These are phyloP conservation scores for Jimgerdemannia lactiflua DNA, from an alignment of 192 early-diverging fungal genomes.

Conservation along the genomic window DNA sequence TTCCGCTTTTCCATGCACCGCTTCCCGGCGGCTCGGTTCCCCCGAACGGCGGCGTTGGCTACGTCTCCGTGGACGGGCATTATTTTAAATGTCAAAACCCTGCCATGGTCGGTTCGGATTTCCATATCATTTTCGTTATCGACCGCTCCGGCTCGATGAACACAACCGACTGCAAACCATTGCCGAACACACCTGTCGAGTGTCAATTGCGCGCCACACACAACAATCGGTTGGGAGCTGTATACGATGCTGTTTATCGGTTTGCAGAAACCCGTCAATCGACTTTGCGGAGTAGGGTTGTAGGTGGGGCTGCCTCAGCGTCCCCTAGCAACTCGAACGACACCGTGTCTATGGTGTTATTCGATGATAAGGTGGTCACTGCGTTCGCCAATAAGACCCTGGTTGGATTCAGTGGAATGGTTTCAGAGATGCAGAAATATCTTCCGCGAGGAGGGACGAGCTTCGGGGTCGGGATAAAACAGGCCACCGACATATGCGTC, in stretches of 20 bases:
- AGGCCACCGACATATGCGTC: no score
- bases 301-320: neutral
- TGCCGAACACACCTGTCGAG: neutral
- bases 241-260: conserved; percentile 10
- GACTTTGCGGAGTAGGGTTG: neutral
- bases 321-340: neutral
- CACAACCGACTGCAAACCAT: neutral
- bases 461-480: neutral
- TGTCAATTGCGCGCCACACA: neutral
- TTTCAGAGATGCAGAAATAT: neutral
- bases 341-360: neutral
- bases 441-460: neutral
- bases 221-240: conserved; percentile 22
- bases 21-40: neutral
- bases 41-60: neutral
- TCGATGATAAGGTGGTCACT: neutral
- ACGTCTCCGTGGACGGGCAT: conserved; percentile 27
- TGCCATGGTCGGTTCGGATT: conserved; percentile 5
- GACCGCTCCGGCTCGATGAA: conserved; percentile 15
- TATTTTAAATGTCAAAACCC: conserved; percentile 30
- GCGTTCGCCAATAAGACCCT: neutral
- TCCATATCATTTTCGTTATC: conserved; percentile 21
- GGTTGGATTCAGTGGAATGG: neutral
- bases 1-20: neutral
- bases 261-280: conserved; percentile 7